These are phyloP conservation scores for Penicillium macrosclerotiorum DNA, from an alignment of 495 filamentous ascomycete species.

Conservation along the genomic window DNA sequence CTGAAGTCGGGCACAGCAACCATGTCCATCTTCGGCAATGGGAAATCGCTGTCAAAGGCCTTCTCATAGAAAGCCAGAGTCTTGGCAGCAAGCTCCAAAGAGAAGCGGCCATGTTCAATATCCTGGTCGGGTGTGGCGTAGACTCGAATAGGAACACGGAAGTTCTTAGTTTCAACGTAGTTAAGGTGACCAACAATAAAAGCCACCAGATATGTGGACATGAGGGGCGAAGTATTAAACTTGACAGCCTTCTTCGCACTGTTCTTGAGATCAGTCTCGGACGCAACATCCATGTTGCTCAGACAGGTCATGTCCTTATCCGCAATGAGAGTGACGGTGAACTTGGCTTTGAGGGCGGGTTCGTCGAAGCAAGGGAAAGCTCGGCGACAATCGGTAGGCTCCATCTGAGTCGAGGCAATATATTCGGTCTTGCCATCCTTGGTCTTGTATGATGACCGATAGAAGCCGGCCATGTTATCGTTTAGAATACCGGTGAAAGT, in stretches of 20 bases:
- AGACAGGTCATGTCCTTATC: constrained; percentile 62
- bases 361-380: constrained; percentile 73
- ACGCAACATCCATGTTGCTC: constrained; percentile 67
- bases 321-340: constrained; percentile 62
- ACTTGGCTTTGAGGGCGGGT: constrained; percentile 66
- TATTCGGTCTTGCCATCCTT: constrained; percentile 55
- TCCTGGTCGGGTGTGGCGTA: constrained; percentile 63
- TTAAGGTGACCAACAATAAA: constrained; percentile 70
- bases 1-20: constrained; percentile 94
- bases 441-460: constrained; percentile 66
- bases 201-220: constrained; percentile 69
- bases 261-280: constrained; percentile 53
- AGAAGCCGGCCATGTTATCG: constrained; percentile 69
- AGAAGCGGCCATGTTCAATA: constrained; percentile 64
- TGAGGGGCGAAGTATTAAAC: constrained; percentile 63
- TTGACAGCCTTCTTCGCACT: constrained; percentile 62
- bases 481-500: constrained; percentile 63
- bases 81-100: constrained; percentile 60
- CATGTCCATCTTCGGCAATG: constrained; percentile 93
- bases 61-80: constrained; percentile 55
- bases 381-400: constrained; percentile 62
- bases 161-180: constrained; percentile 60
- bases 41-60: constrained; percentile 54
- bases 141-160: constrained; percentile 63
- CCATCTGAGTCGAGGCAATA: constrained; percentile 66